These are phyloP conservation scores for Diospyros lotus DNA, from an alignment of 148 eudicot species.

Conservation along the genomic window DNA sequence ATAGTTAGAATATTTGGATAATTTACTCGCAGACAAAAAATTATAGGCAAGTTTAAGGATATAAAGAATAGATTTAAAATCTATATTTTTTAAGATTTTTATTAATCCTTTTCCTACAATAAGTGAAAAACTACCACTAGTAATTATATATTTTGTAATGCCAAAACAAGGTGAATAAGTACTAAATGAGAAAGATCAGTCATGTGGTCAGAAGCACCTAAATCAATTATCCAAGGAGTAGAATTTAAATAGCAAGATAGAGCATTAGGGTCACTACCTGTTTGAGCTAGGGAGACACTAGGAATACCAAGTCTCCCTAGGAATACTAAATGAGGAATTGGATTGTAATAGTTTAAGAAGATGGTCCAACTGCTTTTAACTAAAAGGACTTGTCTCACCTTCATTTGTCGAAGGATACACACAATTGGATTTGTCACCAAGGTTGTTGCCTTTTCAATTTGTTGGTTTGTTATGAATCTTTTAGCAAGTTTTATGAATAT, in stretches of 20 bases:
- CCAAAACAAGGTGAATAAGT: too few relatives aligned
- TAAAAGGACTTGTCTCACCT: background rate
- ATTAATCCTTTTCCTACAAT: background rate
- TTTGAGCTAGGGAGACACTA: constrained; percentile 3
- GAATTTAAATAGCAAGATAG: background rate
- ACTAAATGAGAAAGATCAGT: background rate
- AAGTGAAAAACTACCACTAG: too few relatives aligned
- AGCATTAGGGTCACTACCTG: background rate
- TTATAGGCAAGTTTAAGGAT: background rate
- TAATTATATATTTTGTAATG: background rate
- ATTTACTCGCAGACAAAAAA: background rate
- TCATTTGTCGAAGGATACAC: background rate
- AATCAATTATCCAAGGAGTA: background rate
- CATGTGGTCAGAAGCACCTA: constrained; percentile 4
- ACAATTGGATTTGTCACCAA: background rate
- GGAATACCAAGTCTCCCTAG: background rate
- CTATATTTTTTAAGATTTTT: background rate
- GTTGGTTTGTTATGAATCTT: background rate
- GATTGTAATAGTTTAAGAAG: constrained; percentile 4
- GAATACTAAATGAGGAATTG: background rate
- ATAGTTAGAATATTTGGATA: background rate
- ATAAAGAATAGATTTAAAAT: background rate
- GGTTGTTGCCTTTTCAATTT: constrained; percentile 5
- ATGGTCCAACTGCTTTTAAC: constrained; percentile 2
- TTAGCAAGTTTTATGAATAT: background rate